Conservation (phyloP, 768 basidiomycete species). For the Pisolithus microcarpus region DNA sequence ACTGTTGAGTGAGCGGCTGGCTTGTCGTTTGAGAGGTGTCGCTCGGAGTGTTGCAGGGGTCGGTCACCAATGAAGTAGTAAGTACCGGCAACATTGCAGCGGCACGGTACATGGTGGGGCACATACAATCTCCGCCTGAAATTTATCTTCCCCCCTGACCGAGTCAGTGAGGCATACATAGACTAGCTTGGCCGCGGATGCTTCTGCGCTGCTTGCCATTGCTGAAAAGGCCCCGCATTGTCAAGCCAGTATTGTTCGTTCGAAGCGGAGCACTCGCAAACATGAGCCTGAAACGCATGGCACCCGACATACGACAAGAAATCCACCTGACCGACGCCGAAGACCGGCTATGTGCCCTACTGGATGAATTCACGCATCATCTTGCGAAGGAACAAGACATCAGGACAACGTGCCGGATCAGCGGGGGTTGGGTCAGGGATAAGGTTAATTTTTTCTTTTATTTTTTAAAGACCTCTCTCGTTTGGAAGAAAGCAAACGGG, state of each 20-base stretch:
- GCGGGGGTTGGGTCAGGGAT: constrained; percentile 98
- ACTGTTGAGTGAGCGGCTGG: neutral
- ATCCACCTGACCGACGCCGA: constrained; percentile 65
- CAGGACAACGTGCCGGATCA: constrained; percentile 74
- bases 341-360: constrained; percentile 60
- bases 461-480: constrained; percentile 1
- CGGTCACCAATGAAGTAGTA: too few species aligned
- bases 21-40: neutral
- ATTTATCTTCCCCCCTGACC: neutral
- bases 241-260: neutral
- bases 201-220: neutral
- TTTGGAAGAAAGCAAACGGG: neutral
- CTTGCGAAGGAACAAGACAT: constrained; percentile 47
- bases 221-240: neutral
- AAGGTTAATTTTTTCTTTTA: constrained; percentile 52
- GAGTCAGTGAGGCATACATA: neutral
- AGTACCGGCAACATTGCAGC: too few species aligned
- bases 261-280: neutral
- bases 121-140: constrained; percentile 21
- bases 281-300: constrained; percentile 15
- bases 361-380: constrained; percentile 68
- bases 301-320: constrained; percentile 23
- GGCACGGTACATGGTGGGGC: neutral
- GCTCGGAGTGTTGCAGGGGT: too few species aligned
- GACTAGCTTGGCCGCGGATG: neutral